Base-by-base conservation (phyloP, 805 yeast species). In the Kodamaea restingae region DNA sequence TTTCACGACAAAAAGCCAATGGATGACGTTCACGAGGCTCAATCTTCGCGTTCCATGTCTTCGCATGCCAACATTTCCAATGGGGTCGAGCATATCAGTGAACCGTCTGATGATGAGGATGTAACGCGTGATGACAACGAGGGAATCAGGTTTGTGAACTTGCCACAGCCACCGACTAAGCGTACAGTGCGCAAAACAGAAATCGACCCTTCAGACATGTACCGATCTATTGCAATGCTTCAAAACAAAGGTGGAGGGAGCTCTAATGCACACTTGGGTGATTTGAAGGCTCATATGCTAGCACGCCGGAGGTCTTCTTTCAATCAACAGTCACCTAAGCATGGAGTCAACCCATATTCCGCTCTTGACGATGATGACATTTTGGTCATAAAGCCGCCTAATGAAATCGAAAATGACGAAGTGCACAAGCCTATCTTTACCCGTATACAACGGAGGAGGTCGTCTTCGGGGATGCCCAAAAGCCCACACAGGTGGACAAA, bases 161-260 rank as follows among this genome's bases (percentile, higher is more conserved):
- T 82, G 18, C 86, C 87, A 0, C 77, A 65, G 28, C 80, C 85
- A 0, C 65, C 64, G 7, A 68, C 67, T 43, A 54, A 40, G 25
- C 28, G 29, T 11, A 26, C 39, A 14, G 45, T 41, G 54, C 38
- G 80, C 15, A 65, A 51, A 5, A 48, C 54, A 32, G 66, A 63
- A 26, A 44, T 85, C 9, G 81, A 83, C 24, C 95, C 96, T 1
- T 76, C 83, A 35, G 96, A 90, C 54, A 81, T 88, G 79, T 82
- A 71, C 56, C 71, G 82, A 66, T 88, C 96, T 3, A 83, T 88
- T 49, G 80, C 88, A 30, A 80, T 88, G 81, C 65, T 90, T 64
- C 83, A 83, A 48, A 71, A 73, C 38, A 67, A 71, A 29, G 71
- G 71, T 5, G 36, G 22, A 35, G n/a, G 27, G 17, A 14, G 28